Evolutionary conservation across 371 early-diverging fungal species (phyloP), one percentile per base, ranked within the genome.

Genomic region (Dichotomocladium elegans): DNA sequence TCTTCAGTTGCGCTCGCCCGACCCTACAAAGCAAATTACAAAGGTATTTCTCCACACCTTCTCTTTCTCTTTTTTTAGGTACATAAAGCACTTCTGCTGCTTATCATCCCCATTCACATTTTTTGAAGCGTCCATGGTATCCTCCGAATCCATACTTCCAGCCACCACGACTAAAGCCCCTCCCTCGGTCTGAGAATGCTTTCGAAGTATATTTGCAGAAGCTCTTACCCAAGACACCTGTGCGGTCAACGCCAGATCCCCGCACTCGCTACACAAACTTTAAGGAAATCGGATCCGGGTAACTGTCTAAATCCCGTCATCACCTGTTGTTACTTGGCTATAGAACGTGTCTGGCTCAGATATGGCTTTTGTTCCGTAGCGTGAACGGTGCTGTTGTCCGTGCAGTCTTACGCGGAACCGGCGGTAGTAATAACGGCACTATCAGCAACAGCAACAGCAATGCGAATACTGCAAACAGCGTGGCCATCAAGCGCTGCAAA

Each of bases 201-300:
- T 72, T 75, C 49, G 72, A 75, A 51, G 43, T 47, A 24, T 31
- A 57, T 29, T 61, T 75, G 22, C 65, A 72, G 51, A 75, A 72
- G 58, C 58, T 64, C 9, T 40, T 75, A 11, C 72, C 76, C 28
- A 70, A 67, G n/a, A 45, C 66, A 10, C 64, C 48, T 15, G 68
- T 73, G 8, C 37, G 37, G 21, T 66, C 71, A n/a, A 59, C 70
- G 11, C 48, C 67, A 6, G 72, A 77, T 50, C 77, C 77, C 8
- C 57, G 61, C 19, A 63, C 63, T 52, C 60, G 68, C 51, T 77
- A 77, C 33, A 62, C 53, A 19, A 60, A 60, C 4, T 73, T 73
- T 33, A 66, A 69, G 45, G 77, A 77, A 47, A 69, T 77, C 15
- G 77, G 77, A 46, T 73, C 77, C 46, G 77, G 74, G 73, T 73